phyloP scores from a whole-genome alignment of 192 early-diverging fungal genomes.

The Coemansia sp. region DNA sequence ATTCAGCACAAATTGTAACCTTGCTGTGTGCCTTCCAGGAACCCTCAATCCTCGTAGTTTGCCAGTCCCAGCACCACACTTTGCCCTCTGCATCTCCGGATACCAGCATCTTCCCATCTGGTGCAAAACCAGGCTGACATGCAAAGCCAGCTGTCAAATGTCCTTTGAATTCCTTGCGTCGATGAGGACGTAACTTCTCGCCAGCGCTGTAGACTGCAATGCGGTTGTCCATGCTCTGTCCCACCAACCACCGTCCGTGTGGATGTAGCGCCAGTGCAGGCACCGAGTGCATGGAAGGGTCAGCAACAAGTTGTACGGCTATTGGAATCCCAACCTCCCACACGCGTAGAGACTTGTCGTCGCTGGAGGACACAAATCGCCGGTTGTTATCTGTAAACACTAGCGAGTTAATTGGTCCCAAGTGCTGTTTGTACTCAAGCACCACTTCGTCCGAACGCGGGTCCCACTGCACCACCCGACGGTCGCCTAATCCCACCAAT shows the following conservation, averaged over 20 bases:
- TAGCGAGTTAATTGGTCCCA: conserved; percentile 94
- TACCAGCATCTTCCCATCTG: conserved; percentile 84
- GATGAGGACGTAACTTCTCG: conserved; percentile 82
- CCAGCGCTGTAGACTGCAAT: conserved; percentile 85
- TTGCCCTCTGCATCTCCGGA: conserved; percentile 91
- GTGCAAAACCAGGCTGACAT: conserved; percentile 89
- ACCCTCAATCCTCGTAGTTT: conserved; percentile 77
- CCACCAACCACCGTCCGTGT: conserved; percentile 90
- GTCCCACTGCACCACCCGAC: conserved; percentile 89
- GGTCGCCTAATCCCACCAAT: conserved; percentile 89
- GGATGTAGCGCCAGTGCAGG: conserved; percentile 88
- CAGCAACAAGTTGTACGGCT: conserved; percentile 96
- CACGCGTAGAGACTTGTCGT: conserved; percentile 94
- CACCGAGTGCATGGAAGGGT: conserved; percentile 95
- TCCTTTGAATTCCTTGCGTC: conserved; percentile 89
- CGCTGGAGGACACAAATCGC: conserved; percentile 91
- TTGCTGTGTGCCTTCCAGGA: conserved; percentile 91
- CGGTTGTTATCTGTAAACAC: conserved; percentile 95
- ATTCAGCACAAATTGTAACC: conserved; percentile 87
- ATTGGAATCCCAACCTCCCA: conserved; percentile 99
- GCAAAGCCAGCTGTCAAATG: conserved; percentile 97
- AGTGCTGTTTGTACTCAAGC: conserved; percentile 97
- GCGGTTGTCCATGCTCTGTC: conserved; percentile 95
- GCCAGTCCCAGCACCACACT: conserved; percentile 98
- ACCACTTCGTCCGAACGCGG: conserved; percentile 74